Base-by-base conservation (phyloP, 2,329 filamentous ascomycete species). In the Capronia epimyces region DNA sequence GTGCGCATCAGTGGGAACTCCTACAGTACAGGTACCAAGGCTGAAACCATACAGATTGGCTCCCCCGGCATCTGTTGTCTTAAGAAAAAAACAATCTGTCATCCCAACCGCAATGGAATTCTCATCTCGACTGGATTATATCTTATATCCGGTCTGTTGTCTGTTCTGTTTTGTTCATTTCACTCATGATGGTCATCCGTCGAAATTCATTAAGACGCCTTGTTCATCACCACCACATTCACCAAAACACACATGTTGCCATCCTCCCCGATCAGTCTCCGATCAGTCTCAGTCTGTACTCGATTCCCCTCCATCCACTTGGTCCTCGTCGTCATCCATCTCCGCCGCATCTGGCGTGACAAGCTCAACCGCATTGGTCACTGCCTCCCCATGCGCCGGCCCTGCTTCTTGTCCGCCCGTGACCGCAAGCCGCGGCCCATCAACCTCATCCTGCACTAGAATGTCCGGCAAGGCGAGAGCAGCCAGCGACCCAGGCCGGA, bases 391-490 rank as follows among this genome's bases (percentile, higher is more conserved):
- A 15, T 13, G 12, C 20, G 22, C 39, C 8, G 22, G 8, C n/a
- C 20, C 20, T 42, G 13, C 20, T 42, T 22, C 39, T 13, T 24
- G n/a, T 37, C 13, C 34, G 7, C 9, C 39, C 4, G 39, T 7
- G 8, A 25, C 20, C 7, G 15, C 12, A 15, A 25, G 39, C 20
- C 21, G 4, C 7, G 39, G 6, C 3, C 3, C 20, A 22, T n/a
- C 36, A 5, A 31, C 44, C 18, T 48, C 50, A 25, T 57, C 57
- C 18, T 58, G 50, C 6, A 62, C 34, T 25, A 51, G 55, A 37
- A 59, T 56, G 42, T 62, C 49, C 4, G 59, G 59, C 13, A 62
- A 44, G 1, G 59, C 59, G 10, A 57, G 47, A 12, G 59, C 59
- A 5, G 58, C 59, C 18, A 57, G 41, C 12, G 58, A 60, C 4